Evolutionary conservation across 2,329 filamentous ascomycete genomes (phyloP).

Genomic region (Ustilaginoidea virens): DNA sequence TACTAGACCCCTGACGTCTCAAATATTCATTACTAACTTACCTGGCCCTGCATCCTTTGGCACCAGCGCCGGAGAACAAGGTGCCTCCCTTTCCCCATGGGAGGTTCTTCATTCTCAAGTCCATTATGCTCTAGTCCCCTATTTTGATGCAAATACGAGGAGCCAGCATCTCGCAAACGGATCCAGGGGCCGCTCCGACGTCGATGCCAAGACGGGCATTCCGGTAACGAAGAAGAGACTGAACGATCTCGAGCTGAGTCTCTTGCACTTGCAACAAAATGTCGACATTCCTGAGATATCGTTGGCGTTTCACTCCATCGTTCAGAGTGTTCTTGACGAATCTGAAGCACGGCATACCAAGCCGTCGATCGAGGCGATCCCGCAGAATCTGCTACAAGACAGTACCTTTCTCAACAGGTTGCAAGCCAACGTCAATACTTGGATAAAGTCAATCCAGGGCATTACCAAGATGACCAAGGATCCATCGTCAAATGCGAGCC

Average conservation of each 20-base stretch:
- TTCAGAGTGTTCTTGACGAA: slow-evolving; percentile 72
- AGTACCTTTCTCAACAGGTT: slow-evolving; percentile 87
- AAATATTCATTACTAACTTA: slow-evolving; percentile 87
- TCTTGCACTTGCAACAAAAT: slow-evolving; percentile 90
- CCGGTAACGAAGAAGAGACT: slow-evolving; percentile 96
- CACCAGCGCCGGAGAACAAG: slow-evolving; percentile 52
- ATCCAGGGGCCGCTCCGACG: slow-evolving; percentile 59
- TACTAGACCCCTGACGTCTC: slow-evolving; percentile 63
- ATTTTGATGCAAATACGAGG: slow-evolving; percentile 93
- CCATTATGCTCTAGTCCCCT: slow-evolving; percentile 81
- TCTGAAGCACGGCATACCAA: slow-evolving; percentile 51
- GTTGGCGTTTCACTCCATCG: slow-evolving; percentile 73
- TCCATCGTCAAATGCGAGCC: slow-evolving; percentile 43
- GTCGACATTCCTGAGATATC: slow-evolving; percentile 92
- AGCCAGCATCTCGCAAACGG: slow-evolving; percentile 53
- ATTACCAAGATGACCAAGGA: slow-evolving; percentile 93
- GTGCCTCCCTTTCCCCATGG: slow-evolving; percentile 64
- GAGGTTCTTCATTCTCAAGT: slow-evolving; percentile 86
- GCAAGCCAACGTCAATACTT: slow-evolving; percentile 85
- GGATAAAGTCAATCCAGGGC: slow-evolving; percentile 96
- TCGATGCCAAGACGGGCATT: slow-evolving; percentile 85
- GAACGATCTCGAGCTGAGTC: slow-evolving; percentile 79
- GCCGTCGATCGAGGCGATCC: slow-evolving; percentile 66
- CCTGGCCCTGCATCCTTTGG: slow-evolving; percentile 63
- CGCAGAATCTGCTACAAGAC: slow-evolving; percentile 62